Conservation (phyloP, 768 basidiomycete genomes). For the Rhizopogon vinicolor region DNA sequence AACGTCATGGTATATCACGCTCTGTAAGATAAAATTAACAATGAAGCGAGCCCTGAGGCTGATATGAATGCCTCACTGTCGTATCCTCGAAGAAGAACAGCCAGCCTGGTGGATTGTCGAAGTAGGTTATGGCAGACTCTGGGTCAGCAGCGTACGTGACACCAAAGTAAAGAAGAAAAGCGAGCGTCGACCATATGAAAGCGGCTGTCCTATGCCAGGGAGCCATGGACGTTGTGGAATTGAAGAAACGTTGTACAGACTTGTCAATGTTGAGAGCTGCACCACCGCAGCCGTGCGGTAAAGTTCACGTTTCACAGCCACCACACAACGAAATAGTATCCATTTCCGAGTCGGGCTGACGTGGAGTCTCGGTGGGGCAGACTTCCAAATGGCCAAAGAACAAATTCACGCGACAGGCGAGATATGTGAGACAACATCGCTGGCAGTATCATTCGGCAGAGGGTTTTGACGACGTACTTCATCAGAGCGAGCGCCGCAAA, state of each 20-base stretch:
- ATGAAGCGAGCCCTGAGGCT: not conserved
- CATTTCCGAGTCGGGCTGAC: too few species aligned
- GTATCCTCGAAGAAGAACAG: conserved; percentile 95
- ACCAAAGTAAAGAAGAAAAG: conserved; percentile 16
- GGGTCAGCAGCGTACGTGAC: conserved; percentile 39
- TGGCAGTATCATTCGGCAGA: conserved; percentile 19
- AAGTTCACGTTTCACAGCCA: too few species aligned
- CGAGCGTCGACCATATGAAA: conserved; percentile 20
- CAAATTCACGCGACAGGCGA: conserved; percentile 95
- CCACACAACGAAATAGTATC: too few species aligned
- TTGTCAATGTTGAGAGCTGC: too few species aligned
- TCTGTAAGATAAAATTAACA: conserved; percentile 27
- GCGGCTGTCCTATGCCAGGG: conserved; percentile 22
- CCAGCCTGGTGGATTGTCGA: conserved; percentile 68
- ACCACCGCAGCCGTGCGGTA: too few species aligned
- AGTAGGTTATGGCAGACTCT: conserved; percentile 43
- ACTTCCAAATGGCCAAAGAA: conserved; percentile 32
- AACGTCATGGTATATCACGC: conserved; percentile 80
- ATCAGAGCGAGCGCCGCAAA: conserved; percentile 78
- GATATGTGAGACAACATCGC: conserved; percentile 61
- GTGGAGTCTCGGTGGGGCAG: too few species aligned
- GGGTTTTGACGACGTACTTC: conserved; percentile 44
- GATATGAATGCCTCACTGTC: conserved; percentile 49
- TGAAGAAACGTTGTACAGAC: not conserved
- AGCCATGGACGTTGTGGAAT: conserved; percentile 20